Percentiles rank a stretch among this genome's conserved stretches.
phyloP scores from a whole-genome alignment of 2,329 filamentous ascomycete genomes.

The Colletotrichum chlorophyti region DNA sequence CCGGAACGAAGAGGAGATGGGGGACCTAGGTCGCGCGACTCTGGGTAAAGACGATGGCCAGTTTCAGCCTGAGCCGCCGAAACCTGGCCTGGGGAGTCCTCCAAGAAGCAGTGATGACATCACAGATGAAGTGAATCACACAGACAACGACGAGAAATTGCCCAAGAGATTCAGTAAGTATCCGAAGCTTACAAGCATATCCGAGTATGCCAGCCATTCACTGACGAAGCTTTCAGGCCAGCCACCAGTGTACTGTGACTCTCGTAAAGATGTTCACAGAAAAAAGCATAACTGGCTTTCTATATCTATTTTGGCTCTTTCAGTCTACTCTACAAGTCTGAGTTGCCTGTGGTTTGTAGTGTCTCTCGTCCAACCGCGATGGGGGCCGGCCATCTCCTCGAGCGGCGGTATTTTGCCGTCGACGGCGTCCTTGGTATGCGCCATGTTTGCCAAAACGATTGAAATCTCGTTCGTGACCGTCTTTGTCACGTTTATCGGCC shows the following conservation, averaged over 20 bases:
- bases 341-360: constrained; percentile 72
- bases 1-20: constrained; percentile 2
- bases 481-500: constrained; percentile 77
- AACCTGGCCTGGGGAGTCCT: background rate
- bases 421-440: constrained; percentile 71
- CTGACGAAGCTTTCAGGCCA: constrained; percentile 25
- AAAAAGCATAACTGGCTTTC: constrained; percentile 54
- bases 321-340: constrained; percentile 68
- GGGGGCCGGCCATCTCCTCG: constrained; percentile 62
- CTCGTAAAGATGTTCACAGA: constrained; percentile 39
- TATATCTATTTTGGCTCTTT: constrained; percentile 52
- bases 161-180: constrained; percentile 39
- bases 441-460: constrained; percentile 76
- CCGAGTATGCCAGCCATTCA: background rate
- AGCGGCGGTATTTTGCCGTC: constrained; percentile 63
- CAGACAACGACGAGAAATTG: constrained; percentile 37
- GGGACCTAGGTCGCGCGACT: background rate
- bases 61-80: background rate
- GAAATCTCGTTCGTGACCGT: constrained; percentile 81
- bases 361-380: constrained; percentile 68
- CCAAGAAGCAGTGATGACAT: background rate
- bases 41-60: background rate
- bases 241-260: constrained; percentile 42
- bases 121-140: background rate
- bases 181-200: background rate